Evolutionary conservation across 2,329 filamentous ascomycete species (phyloP).

Genomic region (Ophiocordyceps unilateralis): DNA sequence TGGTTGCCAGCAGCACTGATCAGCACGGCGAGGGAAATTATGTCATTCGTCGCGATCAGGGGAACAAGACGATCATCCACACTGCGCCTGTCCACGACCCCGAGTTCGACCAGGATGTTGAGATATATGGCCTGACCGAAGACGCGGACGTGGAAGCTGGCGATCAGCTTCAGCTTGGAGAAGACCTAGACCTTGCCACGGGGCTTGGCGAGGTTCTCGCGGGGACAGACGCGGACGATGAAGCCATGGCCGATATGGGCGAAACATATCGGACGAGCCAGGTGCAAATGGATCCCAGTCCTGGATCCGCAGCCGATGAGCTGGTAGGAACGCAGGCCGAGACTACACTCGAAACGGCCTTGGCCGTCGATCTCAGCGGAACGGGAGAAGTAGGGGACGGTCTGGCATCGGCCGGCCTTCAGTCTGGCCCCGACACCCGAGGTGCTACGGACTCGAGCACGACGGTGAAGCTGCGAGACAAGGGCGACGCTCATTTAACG

Average conservation of each 20-base stretch:
- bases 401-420: background rate
- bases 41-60: too few relatives aligned
- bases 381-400: background rate
- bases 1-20: constrained; percentile 4
- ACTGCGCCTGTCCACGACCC: background rate
- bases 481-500: background rate
- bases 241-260: background rate
- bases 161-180: background rate
- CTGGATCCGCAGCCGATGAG: constrained; percentile 4
- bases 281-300: background rate
- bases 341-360: background rate
- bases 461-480: background rate
- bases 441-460: background rate
- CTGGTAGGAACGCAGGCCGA: constrained; percentile 8
- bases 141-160: background rate
- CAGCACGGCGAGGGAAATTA: constrained; percentile 3
- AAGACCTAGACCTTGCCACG: background rate
- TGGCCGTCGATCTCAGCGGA: background rate
- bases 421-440: background rate
- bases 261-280: background rate
- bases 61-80: background rate
- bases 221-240: background rate
- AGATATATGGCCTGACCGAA: background rate
- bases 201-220: background rate
- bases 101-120: background rate